Percentiles rank a stretch among this genome's conserved stretches.
Conservation (phyloP, 2,329 filamentous ascomycete genomes). For the Mariannaea sp. region DNA sequence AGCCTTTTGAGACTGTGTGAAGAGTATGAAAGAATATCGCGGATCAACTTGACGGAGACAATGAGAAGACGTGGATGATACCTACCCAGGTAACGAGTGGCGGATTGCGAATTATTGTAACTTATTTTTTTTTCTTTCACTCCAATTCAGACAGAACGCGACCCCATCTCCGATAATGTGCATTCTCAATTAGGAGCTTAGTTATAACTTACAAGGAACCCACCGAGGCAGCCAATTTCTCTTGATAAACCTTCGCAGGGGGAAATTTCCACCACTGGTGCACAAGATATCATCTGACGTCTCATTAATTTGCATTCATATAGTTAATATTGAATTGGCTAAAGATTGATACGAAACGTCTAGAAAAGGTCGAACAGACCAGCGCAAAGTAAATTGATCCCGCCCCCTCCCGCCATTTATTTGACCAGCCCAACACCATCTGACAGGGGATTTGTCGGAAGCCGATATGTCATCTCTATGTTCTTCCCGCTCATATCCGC, state of each 20-base stretch:
- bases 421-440: conserved; percentile 22
- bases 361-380: conserved; percentile 24
- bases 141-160: too few species aligned
- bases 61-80: neutral
- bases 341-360: conserved; percentile 25
- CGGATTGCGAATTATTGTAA: too few species aligned
- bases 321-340: conserved; percentile 20
- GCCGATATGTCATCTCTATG: conserved; percentile 10
- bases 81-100: too few species aligned
- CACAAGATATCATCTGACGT: neutral
- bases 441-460: conserved; percentile 14
- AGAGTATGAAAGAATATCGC: neutral
- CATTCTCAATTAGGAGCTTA: too few species aligned
- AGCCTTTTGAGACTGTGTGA: neutral
- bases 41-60: neutral
- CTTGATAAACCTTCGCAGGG: too few species aligned
- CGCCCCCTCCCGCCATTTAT: conserved; percentile 13
- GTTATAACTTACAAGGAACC: too few species aligned
- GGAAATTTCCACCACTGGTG: too few species aligned
- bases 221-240: too few species aligned
- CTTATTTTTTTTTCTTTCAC: too few species aligned
- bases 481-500: conserved; percentile 5
- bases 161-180: too few species aligned
- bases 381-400: conserved; percentile 22
- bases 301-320: neutral